Evolutionary conservation across 2,329 filamentous ascomycete species (phyloP), one percentile per base, ranked within the genome.

Genomic region (Fusarium sp.): DNA sequence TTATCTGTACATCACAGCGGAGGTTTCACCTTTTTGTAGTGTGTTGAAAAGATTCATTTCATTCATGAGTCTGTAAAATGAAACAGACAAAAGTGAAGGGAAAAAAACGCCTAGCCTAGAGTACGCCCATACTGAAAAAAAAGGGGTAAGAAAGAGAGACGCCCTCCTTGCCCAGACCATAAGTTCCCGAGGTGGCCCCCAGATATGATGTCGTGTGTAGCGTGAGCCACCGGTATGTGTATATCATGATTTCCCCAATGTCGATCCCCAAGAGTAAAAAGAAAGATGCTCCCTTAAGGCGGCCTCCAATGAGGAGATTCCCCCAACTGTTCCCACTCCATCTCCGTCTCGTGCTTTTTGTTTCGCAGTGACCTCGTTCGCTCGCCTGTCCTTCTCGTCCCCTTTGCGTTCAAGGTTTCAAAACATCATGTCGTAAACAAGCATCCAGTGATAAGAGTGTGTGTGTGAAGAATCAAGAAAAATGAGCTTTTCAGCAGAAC

Each of bases 201-300:
- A 67, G 35, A 64, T 64, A 48, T 48, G 14, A 45, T 48, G 66
- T 72, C 37, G 50, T 52, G 64, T 63, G 67, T 67, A 76, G 73
- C 64, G 73, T 54, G 67, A 77, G 73, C 73, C 65, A 73, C 75
- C 61, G 66, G 72, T 73, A 71, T 76, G 69, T 76, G 66, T 76
- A 63, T 71, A 71, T 74, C 71, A 74, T 74, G 67, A 74, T 74
- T 73, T 73, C 71, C 71, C 48, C 52, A 43, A 34, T 74, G 61
- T 37, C 71, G 72, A 74, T 74, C 68, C 61, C 39, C 18, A 43
- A 30, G 39, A 16, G 18, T 20, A 39, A 37, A 23, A 57, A 35
- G 37, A 37, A 11, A 35, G n/a, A 30, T 65, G 61, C 43, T 73
- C 34, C 34, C 6, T 37, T 8, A 25, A 70, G 18, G 67, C 73